Evolutionary conservation across 1,284 basidiomycete species (phyloP).

Genomic region (Fomitiporia mediterranea): DNA sequence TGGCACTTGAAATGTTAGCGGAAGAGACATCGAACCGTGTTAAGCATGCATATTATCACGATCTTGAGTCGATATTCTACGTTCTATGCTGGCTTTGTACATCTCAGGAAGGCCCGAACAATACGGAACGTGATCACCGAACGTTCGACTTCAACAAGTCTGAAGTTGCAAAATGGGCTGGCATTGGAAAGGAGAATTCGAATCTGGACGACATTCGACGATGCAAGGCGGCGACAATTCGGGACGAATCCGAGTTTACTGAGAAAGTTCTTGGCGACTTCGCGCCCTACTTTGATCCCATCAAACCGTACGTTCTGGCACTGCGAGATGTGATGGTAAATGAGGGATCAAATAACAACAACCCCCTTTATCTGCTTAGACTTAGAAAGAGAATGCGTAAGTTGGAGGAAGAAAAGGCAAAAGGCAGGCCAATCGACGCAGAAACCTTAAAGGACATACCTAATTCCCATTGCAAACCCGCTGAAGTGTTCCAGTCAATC

Average conservation of each 20-base stretch:
- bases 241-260: background rate
- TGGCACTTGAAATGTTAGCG: background rate
- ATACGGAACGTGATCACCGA: background rate
- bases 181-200: background rate
- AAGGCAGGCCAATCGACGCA: background rate
- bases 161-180: background rate
- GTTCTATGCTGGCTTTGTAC: slow-evolving; percentile 7
- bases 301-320: background rate
- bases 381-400: background rate
- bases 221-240: background rate
- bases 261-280: background rate
- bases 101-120: background rate
- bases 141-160: background rate
- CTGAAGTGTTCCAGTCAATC: background rate
- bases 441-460: background rate
- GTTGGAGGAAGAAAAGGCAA: background rate
- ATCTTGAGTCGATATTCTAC: slow-evolving; percentile 6
- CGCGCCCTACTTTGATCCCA: background rate
- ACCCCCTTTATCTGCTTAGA: background rate
- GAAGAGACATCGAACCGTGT: background rate
- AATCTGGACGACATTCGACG: background rate
- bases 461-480: background rate
- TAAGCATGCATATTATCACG: background rate
- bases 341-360: background rate
- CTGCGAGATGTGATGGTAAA: background rate